A percentile compares a stretch with the other conserved stretches of the same genome.
These are phyloP conservation scores for Babesia gibsoni DNA, from an alignment of 169 alveolate genomes.

Conservation along the genomic window DNA sequence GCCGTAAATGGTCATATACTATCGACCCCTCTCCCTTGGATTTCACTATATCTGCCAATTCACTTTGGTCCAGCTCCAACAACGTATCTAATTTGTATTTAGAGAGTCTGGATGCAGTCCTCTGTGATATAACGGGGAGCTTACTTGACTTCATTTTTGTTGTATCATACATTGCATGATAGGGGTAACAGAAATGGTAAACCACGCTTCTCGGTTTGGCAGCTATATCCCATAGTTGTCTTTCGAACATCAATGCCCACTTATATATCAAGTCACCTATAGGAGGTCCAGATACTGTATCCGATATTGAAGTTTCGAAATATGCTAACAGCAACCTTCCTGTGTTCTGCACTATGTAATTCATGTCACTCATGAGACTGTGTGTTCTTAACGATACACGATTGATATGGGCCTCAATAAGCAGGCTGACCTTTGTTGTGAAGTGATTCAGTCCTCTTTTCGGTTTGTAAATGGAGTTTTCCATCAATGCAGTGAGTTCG, in stretches of 20 bases:
- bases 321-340: constrained; percentile 91
- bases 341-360: constrained; percentile 88
- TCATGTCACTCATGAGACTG: constrained; percentile 89
- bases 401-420: constrained; percentile 85
- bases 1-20: constrained; percentile 66
- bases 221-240: constrained; percentile 82
- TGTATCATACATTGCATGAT: constrained; percentile 20
- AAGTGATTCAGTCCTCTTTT: constrained; percentile 58
- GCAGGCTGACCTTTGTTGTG: constrained; percentile 67
- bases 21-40: constrained; percentile 61
- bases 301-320: constrained; percentile 86
- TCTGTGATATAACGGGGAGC: constrained; percentile 48
- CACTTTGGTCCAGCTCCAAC: constrained; percentile 46
- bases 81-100: constrained; percentile 62
- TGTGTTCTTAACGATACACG: constrained; percentile 80
- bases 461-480: constrained; percentile 32
- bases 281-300: constrained; percentile 72
- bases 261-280: constrained; percentile 78
- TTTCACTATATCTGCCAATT: constrained; percentile 55
- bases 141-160: constrained; percentile 26
- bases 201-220: constrained; percentile 71
- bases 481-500: constrained; percentile 35
- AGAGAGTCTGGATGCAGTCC: constrained; percentile 37
- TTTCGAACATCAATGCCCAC: constrained; percentile 71
- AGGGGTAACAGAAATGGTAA: constrained; percentile 77